phyloP scores from a whole-genome alignment of 2,329 filamentous ascomycete genomes.

The Penicillium sp. region DNA sequence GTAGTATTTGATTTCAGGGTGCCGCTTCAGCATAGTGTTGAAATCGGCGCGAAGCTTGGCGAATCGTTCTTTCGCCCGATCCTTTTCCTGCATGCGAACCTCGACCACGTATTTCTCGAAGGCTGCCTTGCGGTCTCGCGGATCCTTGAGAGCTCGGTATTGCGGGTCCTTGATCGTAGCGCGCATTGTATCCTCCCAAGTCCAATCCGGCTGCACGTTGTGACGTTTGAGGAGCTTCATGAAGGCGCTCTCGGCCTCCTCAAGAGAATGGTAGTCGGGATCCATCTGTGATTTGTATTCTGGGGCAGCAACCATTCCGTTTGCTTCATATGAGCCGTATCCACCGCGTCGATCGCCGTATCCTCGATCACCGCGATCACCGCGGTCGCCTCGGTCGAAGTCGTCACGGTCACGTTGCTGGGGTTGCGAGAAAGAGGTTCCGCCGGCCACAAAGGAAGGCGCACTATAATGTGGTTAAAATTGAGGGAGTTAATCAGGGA shows the following conservation, averaged over 20 bases:
- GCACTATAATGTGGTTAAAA: conserved; percentile 46
- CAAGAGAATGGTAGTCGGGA: conserved; percentile 73
- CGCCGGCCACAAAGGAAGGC: conserved; percentile 61
- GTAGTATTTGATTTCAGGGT: conserved; percentile 95
- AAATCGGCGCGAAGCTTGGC: conserved; percentile 92
- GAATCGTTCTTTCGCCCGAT: conserved; percentile 88
- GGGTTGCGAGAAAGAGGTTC: conserved; percentile 45
- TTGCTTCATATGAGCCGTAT: conserved; percentile 45
- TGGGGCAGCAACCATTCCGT: conserved; percentile 41
- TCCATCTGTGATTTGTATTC: conserved; percentile 54
- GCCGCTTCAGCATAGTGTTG: conserved; percentile 89
- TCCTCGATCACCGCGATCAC: conserved; percentile 18
- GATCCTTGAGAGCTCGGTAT: conserved; percentile 89
- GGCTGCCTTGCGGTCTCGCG: conserved; percentile 81
- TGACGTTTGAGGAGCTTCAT: conserved; percentile 82
- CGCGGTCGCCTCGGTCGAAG: conserved; percentile 37
- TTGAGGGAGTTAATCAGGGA: neutral
- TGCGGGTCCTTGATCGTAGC: conserved; percentile 86
- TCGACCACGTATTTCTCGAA: conserved; percentile 96
- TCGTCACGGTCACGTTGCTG: conserved; percentile 50
- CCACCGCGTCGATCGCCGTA: conserved; percentile 48
- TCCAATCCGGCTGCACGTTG: conserved; percentile 86
- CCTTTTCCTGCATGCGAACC: conserved; percentile 87
- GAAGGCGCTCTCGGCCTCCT: conserved; percentile 92
- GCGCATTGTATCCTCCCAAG: conserved; percentile 86